Evolutionary conservation across 2,329 filamentous ascomycete species (phyloP).

Genomic region (Didymella sp.): DNA sequence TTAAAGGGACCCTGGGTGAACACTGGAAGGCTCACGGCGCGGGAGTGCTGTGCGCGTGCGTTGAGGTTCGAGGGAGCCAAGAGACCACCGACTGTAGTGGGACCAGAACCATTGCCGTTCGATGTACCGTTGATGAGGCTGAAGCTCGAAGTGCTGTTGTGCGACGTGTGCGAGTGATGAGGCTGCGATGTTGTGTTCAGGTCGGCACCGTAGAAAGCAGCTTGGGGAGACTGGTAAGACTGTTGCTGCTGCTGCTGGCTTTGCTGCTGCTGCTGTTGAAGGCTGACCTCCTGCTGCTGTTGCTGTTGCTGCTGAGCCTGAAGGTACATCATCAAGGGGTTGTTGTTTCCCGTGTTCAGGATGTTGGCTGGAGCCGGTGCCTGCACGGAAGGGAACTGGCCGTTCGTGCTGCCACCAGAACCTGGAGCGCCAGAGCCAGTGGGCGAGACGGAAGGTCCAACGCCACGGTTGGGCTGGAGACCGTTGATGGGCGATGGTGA

Average conservation of each 20-base stretch:
- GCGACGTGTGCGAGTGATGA: conserved; percentile 65
- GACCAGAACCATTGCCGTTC: conserved; percentile 54
- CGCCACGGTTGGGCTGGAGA: conserved; percentile 61
- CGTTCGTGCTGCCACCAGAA: conserved; percentile 61
- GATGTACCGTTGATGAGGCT: conserved; percentile 56
- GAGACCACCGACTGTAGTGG: conserved; percentile 77
- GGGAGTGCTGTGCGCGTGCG: conserved; percentile 69
- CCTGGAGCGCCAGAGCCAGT: conserved; percentile 65
- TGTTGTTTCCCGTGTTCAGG: conserved; percentile 79
- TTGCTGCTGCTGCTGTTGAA: conserved; percentile 41
- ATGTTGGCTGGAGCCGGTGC: conserved; percentile 73
- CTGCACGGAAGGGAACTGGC: conserved; percentile 66
- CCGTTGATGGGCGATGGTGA: conserved; percentile 66
- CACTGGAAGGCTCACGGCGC: conserved; percentile 86
- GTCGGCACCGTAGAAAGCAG: conserved; percentile 74
- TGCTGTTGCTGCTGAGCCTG: conserved; percentile 67
- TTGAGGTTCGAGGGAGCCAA: conserved; percentile 72
- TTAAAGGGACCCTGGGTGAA: conserved; percentile 67
- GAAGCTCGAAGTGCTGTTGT: conserved; percentile 61
- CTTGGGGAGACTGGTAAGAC: conserved; percentile 76
- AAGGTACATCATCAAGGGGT: conserved; percentile 92
- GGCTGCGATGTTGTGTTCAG: conserved; percentile 69
- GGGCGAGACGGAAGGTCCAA: conserved; percentile 66
- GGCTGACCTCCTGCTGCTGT: conserved; percentile 50
- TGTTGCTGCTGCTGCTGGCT: conserved; percentile 35